Percentiles rank a stretch among this genome's conserved stretches.
phyloP scores from a whole-genome alignment of 108 stramenopile species.

The Skeletonema tropicum region DNA sequence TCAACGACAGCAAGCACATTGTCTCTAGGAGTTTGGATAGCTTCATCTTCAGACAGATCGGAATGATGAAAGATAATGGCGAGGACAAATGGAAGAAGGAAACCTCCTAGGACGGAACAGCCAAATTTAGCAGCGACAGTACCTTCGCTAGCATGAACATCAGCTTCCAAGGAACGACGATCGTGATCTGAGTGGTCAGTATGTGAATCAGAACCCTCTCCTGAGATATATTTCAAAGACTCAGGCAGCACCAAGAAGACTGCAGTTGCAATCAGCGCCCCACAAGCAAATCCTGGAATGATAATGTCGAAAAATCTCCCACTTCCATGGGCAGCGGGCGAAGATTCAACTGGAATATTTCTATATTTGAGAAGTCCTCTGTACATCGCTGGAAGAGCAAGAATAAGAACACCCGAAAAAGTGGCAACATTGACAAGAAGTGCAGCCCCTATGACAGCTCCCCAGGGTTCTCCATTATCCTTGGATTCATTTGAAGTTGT shows the following conservation, averaged over 20 bases:
- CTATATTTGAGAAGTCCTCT: slow-evolving; percentile 14
- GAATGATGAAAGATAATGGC: slow-evolving; percentile 53
- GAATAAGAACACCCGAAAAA: slow-evolving; percentile 32
- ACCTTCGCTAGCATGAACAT: slow-evolving; percentile 49
- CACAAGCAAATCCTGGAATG: slow-evolving; percentile 41
- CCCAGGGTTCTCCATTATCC: slow-evolving; percentile 26
- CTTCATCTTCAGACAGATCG: slow-evolving; percentile 11
- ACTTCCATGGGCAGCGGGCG: neutral
- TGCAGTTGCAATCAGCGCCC: slow-evolving; percentile 40
- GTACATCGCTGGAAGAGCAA: slow-evolving; percentile 26
- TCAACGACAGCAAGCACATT: neutral
- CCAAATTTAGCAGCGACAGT: slow-evolving; percentile 68
- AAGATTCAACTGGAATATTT: neutral
- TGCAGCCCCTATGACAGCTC: slow-evolving; percentile 33
- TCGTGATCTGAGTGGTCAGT: slow-evolving; percentile 32
- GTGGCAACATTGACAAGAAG: slow-evolving; percentile 46
- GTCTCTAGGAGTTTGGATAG: neutral
- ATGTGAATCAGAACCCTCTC: neutral
- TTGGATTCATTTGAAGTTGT: neutral
- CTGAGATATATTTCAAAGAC: slow-evolving; percentile 13
- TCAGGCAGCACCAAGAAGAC: slow-evolving; percentile 47
- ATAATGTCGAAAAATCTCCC: slow-evolving; percentile 27
- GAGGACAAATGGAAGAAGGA: slow-evolving; percentile 63
- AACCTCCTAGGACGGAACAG: slow-evolving; percentile 67
- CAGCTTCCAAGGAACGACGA: slow-evolving; percentile 29